A percentile compares a stretch with the other conserved stretches of the same genome.
Evolutionary conservation across 257 asterid genomes (phyloP).

Genomic region (Penstemon newberryi): DNA sequence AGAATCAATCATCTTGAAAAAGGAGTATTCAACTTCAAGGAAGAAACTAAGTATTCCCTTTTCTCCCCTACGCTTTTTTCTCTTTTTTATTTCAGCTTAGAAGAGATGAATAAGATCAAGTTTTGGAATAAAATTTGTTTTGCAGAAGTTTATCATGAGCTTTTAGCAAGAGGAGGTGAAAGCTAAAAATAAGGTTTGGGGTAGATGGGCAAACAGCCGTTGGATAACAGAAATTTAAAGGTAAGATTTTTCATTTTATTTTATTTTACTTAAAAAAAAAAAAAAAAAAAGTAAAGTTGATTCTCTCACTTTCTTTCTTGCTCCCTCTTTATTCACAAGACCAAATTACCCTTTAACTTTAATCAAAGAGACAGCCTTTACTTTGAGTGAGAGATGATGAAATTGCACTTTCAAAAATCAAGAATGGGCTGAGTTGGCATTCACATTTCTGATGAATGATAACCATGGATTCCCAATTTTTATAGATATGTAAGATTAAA

Average conservation of each 20-base stretch:
- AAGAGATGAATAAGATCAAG: conserved; percentile 40
- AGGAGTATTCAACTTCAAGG: conserved; percentile 71
- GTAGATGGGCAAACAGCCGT: conserved; percentile 55
- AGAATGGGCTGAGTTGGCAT: conserved; percentile 56
- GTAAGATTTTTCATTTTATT: conserved; percentile 26
- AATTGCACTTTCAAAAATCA: conserved; percentile 68
- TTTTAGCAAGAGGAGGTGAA: conserved; percentile 24
- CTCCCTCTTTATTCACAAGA: conserved; percentile 45
- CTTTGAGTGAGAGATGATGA: conserved; percentile 76
- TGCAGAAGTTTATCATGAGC: conserved; percentile 35
- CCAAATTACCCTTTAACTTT: conserved; percentile 68
- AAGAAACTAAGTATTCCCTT: conserved; percentile 67
- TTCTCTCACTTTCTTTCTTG: conserved; percentile 49
- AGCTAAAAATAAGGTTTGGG: conserved; percentile 31
- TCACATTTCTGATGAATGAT: conserved; percentile 37
- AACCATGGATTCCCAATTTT: conserved; percentile 30
- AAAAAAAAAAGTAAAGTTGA: conserved; percentile 48
- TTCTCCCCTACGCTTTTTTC: conserved; percentile 33
- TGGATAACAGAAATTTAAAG: conserved; percentile 77
- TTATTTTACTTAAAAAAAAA: conserved; percentile 6
- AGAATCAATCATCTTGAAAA: conserved; percentile 69
- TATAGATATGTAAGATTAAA: conserved; percentile 21
- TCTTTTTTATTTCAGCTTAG: conserved; percentile 39
- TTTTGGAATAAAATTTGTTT: conserved; percentile 29
- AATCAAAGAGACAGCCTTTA: conserved; percentile 43